These are phyloP conservation scores for Irpex rosettiformis DNA, from an alignment of 1,284 basidiomycete genomes.

Conservation along the genomic window DNA sequence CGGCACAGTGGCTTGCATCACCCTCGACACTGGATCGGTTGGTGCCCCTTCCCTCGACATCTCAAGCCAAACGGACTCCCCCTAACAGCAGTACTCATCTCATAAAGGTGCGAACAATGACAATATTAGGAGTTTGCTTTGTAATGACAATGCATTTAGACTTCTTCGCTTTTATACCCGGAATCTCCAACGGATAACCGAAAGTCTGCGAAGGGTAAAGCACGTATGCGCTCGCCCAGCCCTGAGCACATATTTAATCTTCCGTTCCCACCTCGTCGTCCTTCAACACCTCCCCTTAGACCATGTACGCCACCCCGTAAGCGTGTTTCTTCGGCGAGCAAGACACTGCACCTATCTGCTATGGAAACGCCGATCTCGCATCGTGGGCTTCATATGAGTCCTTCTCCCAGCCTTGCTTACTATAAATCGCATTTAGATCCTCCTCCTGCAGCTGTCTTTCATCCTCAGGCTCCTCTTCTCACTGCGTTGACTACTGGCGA, in stretches of 20 bases:
- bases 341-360: constrained; percentile 45
- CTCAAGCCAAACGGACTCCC: not conserved
- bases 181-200: constrained; percentile 46
- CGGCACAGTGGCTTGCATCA: constrained; percentile 16
- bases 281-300: constrained; percentile 31
- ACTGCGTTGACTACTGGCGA: constrained; percentile 8
- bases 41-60: not conserved
- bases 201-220: constrained; percentile 20
- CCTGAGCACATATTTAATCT: constrained; percentile 23
- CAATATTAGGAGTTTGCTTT: no score
- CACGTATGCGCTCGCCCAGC: constrained; percentile 29
- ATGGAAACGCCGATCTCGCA: constrained; percentile 63
- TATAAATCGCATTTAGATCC: constrained; percentile 64
- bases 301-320: constrained; percentile 28
- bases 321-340: constrained; percentile 25
- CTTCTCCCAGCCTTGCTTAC: constrained; percentile 55
- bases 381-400: constrained; percentile 64
- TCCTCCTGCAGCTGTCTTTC: constrained; percentile 43
- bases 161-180: constrained; percentile 28
- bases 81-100: not conserved
- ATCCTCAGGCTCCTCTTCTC: constrained; percentile 18
- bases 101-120: not conserved
- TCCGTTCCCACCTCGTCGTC: constrained; percentile 17
- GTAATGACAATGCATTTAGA: not conserved
- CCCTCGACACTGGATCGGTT: constrained; percentile 10